Evolutionary conservation across 371 early-diverging fungal species (phyloP).

Genomic region (Actinomucor elegans): DNA sequence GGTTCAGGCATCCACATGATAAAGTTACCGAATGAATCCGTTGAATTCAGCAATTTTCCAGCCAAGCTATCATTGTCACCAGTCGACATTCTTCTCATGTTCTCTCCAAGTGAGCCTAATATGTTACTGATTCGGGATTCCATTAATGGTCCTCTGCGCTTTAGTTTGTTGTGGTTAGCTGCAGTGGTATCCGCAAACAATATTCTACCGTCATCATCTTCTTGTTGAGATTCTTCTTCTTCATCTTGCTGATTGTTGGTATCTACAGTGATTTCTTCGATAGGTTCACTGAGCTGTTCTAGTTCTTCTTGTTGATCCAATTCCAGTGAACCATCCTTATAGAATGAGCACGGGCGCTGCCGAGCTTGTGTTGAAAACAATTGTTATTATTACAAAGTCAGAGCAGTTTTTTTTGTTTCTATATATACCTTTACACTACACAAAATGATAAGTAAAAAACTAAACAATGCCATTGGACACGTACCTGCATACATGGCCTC

Average conservation of each 20-base stretch:
- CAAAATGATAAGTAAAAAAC: neutral
- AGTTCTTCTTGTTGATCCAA: constrained; percentile 3
- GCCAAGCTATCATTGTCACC: neutral
- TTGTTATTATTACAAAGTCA: neutral
- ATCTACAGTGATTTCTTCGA: neutral
- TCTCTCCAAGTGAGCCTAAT: constrained; percentile 10
- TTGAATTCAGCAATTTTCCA: constrained; percentile 10
- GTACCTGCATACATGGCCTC: constrained; percentile 52
- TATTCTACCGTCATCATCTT: constrained; percentile 1
- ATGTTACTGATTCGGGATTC: constrained; percentile 22
- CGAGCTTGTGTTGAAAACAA: constrained; percentile 14
- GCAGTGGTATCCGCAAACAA: constrained; percentile 15
- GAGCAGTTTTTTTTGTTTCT: neutral
- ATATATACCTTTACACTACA: neutral
- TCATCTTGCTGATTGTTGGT: neutral
- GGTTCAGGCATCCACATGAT: constrained; percentile 29
- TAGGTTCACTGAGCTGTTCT: neutral
- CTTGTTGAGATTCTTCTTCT: neutral
- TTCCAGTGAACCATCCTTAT: constrained; percentile 28
- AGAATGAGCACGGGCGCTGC: constrained; percentile 26
- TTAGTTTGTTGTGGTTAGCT: constrained; percentile 17
- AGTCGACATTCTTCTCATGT: constrained; percentile 9
- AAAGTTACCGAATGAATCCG: constrained; percentile 18
- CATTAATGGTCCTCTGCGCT: constrained; percentile 20
- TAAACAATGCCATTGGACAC: neutral